Conservation (phyloP, 2,329 filamentous ascomycete genomes). For the Botrytis deweyae region DNA sequence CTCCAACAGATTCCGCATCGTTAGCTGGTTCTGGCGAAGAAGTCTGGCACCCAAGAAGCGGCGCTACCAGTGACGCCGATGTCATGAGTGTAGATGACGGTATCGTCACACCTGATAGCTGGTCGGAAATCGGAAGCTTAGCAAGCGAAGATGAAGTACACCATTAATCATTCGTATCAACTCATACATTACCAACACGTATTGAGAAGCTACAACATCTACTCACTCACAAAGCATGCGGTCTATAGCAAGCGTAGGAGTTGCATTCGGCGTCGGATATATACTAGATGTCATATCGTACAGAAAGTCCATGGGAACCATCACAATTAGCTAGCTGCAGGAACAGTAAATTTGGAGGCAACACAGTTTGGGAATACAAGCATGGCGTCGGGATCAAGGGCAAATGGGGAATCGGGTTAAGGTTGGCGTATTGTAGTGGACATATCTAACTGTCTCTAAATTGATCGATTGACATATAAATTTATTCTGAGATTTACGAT, state of each 20-base stretch:
- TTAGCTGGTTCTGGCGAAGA: constrained; percentile 53
- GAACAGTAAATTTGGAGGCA: neutral
- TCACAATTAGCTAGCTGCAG: neutral
- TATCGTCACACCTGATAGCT: constrained; percentile 59
- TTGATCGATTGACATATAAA: constrained; percentile 9
- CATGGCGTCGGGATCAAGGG: constrained; percentile 4
- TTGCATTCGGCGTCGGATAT: neutral
- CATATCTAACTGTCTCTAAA: constrained; percentile 5
- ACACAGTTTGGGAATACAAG: neutral
- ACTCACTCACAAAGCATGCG: neutral
- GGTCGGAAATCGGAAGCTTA: constrained; percentile 64
- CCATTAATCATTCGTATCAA: constrained; percentile 30
- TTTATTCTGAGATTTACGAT: neutral
- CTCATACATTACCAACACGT: neutral
- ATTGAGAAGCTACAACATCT: neutral
- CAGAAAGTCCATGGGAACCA: neutral
- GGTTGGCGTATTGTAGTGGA: constrained; percentile 5
- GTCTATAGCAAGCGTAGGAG: constrained; percentile 2
- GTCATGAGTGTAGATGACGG: constrained; percentile 61
- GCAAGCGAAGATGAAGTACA: constrained; percentile 46
- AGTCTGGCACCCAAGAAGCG: constrained; percentile 39
- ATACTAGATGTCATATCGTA: neutral
- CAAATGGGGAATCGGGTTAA: neutral
- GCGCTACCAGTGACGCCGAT: constrained; percentile 48
- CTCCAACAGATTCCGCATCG: constrained; percentile 59